These are phyloP conservation scores for Zasmidium angulare DNA, from an alignment of 2,329 filamentous ascomycete genomes.

Conservation along the genomic window DNA sequence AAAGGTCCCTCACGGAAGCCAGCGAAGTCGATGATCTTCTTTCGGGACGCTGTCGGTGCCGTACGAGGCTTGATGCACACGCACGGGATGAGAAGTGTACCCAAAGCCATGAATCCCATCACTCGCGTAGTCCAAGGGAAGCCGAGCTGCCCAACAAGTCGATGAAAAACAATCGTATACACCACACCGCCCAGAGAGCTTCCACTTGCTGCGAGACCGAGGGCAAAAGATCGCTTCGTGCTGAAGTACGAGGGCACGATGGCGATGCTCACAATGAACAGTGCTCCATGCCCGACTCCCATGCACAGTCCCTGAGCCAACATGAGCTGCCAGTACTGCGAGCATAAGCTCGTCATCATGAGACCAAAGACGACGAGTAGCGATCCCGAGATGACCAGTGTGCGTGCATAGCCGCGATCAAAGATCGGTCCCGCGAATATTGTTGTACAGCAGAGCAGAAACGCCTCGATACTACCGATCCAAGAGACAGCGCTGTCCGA, in stretches of 20 bases:
- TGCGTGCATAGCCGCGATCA: constrained; percentile 48
- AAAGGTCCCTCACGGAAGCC: constrained; percentile 40
- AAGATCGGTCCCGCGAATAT: constrained; percentile 52
- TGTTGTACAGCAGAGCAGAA: constrained; percentile 51
- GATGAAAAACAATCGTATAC: constrained; percentile 50
- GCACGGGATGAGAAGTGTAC: constrained; percentile 23
- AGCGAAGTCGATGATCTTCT: constrained; percentile 16
- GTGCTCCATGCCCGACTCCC: constrained; percentile 45
- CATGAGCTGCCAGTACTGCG: constrained; percentile 51
- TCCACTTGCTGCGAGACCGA: constrained; percentile 59
- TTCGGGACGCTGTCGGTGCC: constrained; percentile 4
- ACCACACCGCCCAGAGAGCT: constrained; percentile 56
- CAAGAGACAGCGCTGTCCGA: constrained; percentile 42
- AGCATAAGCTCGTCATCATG: constrained; percentile 52
- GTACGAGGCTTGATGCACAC: constrained; percentile 38
- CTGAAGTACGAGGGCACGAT: constrained; percentile 66
- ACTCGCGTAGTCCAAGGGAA: constrained; percentile 56
- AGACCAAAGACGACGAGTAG: constrained; percentile 47
- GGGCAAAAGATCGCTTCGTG: constrained; percentile 54
- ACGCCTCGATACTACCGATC: constrained; percentile 52
- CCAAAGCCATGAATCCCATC: constrained; percentile 47
- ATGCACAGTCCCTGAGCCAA: constrained; percentile 51
- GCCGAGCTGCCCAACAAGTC: constrained; percentile 49
- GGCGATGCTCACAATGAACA: constrained; percentile 64
- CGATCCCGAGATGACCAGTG: constrained; percentile 41